These are phyloP conservation scores for Citrullus colocynthis DNA, from an alignment of 306 rosid species.

Conservation along the genomic window DNA sequence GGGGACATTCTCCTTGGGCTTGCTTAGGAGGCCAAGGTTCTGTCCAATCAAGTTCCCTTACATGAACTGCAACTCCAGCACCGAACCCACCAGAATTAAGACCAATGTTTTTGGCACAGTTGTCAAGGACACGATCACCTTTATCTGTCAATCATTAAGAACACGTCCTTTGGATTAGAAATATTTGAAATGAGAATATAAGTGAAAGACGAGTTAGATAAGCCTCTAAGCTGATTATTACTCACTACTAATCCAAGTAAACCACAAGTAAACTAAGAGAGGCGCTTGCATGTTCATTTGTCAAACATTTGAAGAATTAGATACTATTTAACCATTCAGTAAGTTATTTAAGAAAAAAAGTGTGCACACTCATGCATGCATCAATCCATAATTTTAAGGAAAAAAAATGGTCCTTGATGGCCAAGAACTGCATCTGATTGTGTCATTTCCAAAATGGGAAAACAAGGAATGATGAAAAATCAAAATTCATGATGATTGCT, in stretches of 20 bases:
- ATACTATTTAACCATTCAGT: neutral
- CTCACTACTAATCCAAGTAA: neutral
- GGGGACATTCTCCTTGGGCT: constrained; percentile 25
- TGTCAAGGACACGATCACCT: constrained; percentile 65
- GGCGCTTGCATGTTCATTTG: neutral
- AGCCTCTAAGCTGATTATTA: neutral
- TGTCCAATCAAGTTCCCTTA: constrained; percentile 83
- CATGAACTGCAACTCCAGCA: constrained; percentile 31
- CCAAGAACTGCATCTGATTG: neutral
- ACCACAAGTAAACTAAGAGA: constrained; percentile 5
- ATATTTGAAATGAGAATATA: neutral
- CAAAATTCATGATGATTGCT: neutral
- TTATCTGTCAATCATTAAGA: constrained; percentile 41
- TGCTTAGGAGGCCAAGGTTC: constrained; percentile 63
- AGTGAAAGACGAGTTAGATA: neutral
- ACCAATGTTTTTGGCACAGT: constrained; percentile 59
- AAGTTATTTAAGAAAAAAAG: neutral
- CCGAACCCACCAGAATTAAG: constrained; percentile 46
- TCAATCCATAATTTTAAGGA: neutral
- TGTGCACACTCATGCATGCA: neutral
- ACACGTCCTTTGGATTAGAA: neutral
- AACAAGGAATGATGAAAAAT: neutral
- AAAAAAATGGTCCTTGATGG: neutral
- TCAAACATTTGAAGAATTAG: neutral
- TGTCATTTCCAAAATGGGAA: neutral